These are phyloP conservation scores for Stentor coeruleus DNA, from an alignment of 73 alveolate genomes.

Conservation along the genomic window DNA sequence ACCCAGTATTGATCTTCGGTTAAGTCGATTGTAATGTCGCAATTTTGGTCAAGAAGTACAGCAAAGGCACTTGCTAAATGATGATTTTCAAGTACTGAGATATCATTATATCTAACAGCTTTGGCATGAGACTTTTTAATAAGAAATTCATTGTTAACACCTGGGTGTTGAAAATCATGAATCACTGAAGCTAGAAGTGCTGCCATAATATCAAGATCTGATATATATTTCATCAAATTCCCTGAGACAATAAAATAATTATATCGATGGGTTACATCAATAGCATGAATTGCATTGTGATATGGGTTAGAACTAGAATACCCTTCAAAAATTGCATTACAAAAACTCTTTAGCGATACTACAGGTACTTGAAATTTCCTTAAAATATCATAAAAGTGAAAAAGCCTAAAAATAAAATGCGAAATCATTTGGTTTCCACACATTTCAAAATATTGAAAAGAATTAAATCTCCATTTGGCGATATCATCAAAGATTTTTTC, in stretches of 20 bases:
- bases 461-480: slow-evolving; percentile 68
- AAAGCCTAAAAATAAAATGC: slow-evolving; percentile 59
- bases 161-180: slow-evolving; percentile 91
- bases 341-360: slow-evolving; percentile 1
- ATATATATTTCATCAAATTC: slow-evolving; percentile 50
- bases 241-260: slow-evolving; percentile 60
- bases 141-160: slow-evolving; percentile 75
- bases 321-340: slow-evolving; percentile 15
- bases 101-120: slow-evolving; percentile 86
- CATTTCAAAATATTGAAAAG: slow-evolving; percentile 46
- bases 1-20: slow-evolving; percentile 65
- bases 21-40: slow-evolving; percentile 67
- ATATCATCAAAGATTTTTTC: slow-evolving; percentile 60
- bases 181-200: slow-evolving; percentile 60
- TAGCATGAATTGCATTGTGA: slow-evolving; percentile 56
- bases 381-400: slow-evolving; percentile 46
- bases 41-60: slow-evolving; percentile 57
- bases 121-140: slow-evolving; percentile 70
- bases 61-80: slow-evolving; percentile 84
- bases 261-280: slow-evolving; percentile 51
- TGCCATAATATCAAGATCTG: slow-evolving; percentile 65
- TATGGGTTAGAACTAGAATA: slow-evolving; percentile 34
- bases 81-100: slow-evolving; percentile 78
- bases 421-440: slow-evolving; percentile 42
- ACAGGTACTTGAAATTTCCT: slow-evolving; percentile 61